Conservation (phyloP, 495 filamentous ascomycete genomes). For the Polyplosphaeria fusca region DNA sequence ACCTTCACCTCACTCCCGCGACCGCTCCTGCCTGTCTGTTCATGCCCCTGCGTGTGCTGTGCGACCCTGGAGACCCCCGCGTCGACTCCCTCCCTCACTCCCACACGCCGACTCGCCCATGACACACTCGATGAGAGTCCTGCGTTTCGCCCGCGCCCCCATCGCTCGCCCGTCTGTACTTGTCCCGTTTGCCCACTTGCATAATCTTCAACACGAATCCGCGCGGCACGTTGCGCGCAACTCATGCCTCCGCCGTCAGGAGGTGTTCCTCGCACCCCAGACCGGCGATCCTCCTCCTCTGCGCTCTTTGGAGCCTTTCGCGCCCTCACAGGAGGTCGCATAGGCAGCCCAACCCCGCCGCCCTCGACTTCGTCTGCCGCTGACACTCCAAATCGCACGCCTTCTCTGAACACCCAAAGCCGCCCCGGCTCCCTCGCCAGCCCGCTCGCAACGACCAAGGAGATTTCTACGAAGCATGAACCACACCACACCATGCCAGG, state of each 20-base stretch:
- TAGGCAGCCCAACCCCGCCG: slow-evolving; percentile 24
- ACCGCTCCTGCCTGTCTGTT: no score
- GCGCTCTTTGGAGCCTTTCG: slow-evolving; percentile 31
- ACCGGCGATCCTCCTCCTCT: slow-evolving; percentile 29
- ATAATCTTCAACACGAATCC: no score
- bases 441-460: neutral
- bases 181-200: no score
- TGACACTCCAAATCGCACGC: slow-evolving; percentile 8
- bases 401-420: slow-evolving; percentile 5
- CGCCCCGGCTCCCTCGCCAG: slow-evolving; percentile 4
- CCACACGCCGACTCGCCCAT: no score
- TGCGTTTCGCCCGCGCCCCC: no score
- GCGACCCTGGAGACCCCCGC: no score
- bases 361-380: slow-evolving; percentile 14
- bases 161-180: no score
- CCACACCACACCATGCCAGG: neutral
- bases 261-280: slow-evolving; percentile 32
- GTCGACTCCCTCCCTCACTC: no score
- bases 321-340: slow-evolving; percentile 22
- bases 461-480: neutral
- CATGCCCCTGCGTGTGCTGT: no score
- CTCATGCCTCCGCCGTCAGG: slow-evolving; percentile 32
- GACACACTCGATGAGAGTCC: no score
- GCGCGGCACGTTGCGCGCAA: neutral
- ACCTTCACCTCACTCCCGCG: no score